Conservation (phyloP, 1,139 yeast genomes). For the Taiozyma sp. region DNA sequence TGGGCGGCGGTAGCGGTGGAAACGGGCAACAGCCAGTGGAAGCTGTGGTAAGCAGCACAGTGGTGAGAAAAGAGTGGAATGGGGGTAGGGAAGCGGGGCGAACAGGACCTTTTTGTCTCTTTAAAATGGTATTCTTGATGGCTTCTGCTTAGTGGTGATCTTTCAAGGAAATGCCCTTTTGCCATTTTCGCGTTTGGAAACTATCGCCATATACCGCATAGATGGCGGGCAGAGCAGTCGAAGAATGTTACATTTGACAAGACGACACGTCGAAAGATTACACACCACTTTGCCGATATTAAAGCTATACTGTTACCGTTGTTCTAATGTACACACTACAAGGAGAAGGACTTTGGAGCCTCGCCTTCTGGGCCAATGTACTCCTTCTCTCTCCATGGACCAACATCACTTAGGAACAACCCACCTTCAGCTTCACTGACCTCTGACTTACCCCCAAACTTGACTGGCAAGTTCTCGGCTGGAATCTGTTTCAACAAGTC, state of each 20-base stretch:
- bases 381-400: conserved; percentile 94
- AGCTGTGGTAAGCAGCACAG: neutral
- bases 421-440: conserved; percentile 68
- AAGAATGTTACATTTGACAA: neutral
- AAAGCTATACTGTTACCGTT: neutral
- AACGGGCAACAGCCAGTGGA: neutral
- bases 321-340: conserved; percentile 5
- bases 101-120: neutral
- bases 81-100: neutral
- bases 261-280: neutral
- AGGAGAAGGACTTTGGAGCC: conserved; percentile 55
- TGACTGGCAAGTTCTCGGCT: conserved; percentile 81
- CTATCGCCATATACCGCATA: neutral
- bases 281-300: neutral
- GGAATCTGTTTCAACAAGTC: conserved; percentile 92
- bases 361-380: conserved; percentile 85
- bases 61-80: neutral
- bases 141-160: neutral
- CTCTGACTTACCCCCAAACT: conserved; percentile 81
- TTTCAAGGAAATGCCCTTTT: neutral
- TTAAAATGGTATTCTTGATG: neutral
- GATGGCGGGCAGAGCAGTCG: neutral
- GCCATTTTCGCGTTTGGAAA: neutral
- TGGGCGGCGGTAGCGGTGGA: neutral
- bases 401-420: conserved; percentile 80